A percentile compares a stretch with the other conserved stretches of the same genome.
Conservation (phyloP, 2,329 filamentous ascomycete genomes). For the Cercospora berteroae region DNA sequence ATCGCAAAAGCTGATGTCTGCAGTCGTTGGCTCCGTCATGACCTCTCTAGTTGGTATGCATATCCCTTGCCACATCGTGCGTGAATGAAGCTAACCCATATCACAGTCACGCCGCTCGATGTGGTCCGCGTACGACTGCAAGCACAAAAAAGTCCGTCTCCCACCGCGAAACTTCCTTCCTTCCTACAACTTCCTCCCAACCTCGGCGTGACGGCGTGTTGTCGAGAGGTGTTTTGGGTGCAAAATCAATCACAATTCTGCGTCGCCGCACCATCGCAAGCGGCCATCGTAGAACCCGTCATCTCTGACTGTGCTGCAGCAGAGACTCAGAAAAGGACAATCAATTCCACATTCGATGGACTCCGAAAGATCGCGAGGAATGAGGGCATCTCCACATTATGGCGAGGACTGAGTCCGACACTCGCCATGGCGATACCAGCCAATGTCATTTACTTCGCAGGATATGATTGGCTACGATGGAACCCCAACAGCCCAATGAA, state of each 20-base stretch:
- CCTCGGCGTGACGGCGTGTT: slow-evolving; percentile 90
- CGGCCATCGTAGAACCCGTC: slow-evolving; percentile 19
- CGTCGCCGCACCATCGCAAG: slow-evolving; percentile 55
- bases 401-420: slow-evolving; percentile 92
- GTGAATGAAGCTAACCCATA: background rate
- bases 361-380: slow-evolving; percentile 91
- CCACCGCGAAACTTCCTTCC: slow-evolving; percentile 51
- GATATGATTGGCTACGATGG: slow-evolving; percentile 89
- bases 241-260: slow-evolving; percentile 81
- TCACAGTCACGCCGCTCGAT: slow-evolving; percentile 86
- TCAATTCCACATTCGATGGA: slow-evolving; percentile 88
- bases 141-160: slow-evolving; percentile 66
- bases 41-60: slow-evolving; percentile 80
- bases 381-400: slow-evolving; percentile 81
- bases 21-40: slow-evolving; percentile 82
- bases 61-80: background rate
- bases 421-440: slow-evolving; percentile 89
- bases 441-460: slow-evolving; percentile 98
- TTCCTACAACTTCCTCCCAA: slow-evolving; percentile 74
- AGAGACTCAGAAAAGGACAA: slow-evolving; percentile 76
- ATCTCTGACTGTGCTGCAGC: slow-evolving; percentile 77
- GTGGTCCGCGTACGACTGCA: slow-evolving; percentile 94
- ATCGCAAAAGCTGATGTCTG: slow-evolving; percentile 90
- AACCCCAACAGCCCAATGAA: slow-evolving; percentile 70
- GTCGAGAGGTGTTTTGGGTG: slow-evolving; percentile 94